Conservation (phyloP, 2,329 filamentous ascomycete genomes). For the Aspergillus hiratsukae region DNA sequence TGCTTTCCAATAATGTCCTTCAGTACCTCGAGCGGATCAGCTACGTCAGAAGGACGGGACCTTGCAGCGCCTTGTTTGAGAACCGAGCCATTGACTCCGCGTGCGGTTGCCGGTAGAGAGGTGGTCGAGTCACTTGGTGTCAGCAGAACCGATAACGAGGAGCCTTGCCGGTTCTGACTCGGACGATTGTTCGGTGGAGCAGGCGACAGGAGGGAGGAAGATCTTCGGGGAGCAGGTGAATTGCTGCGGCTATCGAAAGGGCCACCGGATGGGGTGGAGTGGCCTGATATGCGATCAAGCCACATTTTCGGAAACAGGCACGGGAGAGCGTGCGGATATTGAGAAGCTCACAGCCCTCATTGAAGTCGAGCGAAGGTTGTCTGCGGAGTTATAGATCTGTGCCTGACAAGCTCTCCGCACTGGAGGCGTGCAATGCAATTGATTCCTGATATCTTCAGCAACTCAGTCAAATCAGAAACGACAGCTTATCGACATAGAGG, state of each 20-base stretch:
- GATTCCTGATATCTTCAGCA: neutral
- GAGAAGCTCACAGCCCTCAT: slow-evolving; percentile 10
- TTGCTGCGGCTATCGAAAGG: slow-evolving; percentile 61
- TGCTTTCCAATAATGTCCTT: slow-evolving; percentile 52
- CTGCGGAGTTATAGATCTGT: neutral
- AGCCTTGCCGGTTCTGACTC: slow-evolving; percentile 65
- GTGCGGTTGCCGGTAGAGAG: slow-evolving; percentile 65
- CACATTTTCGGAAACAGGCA: slow-evolving; percentile 58
- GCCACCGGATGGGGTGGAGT: slow-evolving; percentile 61
- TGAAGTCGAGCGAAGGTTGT: neutral
- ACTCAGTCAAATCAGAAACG: neutral
- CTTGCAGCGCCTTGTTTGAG: slow-evolving; percentile 56
- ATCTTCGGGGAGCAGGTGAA: slow-evolving; percentile 65
- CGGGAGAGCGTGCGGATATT: slow-evolving; percentile 10
- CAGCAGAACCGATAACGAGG: slow-evolving; percentile 70
- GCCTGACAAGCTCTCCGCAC: neutral
- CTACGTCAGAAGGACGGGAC: slow-evolving; percentile 50
- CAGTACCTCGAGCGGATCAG: slow-evolving; percentile 69
- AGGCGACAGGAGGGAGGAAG: slow-evolving; percentile 64
- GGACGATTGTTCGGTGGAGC: slow-evolving; percentile 65
- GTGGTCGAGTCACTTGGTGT: slow-evolving; percentile 69
- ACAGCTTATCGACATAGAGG: neutral
- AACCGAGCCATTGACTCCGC: slow-evolving; percentile 63
- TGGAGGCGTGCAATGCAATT: neutral
- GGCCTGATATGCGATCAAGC: slow-evolving; percentile 79